Evolutionary conservation across 768 basidiomycete genomes (phyloP).

Genomic region (Tephrocybe sp.): DNA sequence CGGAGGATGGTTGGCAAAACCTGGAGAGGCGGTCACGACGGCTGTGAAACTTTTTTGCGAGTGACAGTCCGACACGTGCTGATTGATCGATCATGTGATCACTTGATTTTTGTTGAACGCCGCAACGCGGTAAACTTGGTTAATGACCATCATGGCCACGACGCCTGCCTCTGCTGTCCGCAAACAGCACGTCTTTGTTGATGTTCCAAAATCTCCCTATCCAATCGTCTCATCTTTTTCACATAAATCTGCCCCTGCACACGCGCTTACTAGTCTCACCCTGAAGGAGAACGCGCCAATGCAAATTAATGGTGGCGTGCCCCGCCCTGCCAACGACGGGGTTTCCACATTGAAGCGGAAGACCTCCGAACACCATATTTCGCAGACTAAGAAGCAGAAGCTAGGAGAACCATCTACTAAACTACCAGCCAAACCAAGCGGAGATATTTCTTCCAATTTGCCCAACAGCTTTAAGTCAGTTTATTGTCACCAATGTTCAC

Average conservation of each 20-base stretch:
- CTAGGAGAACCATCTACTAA: slow-evolving; percentile 15
- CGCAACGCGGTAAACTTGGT: slow-evolving; percentile 25
- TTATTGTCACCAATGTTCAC: slow-evolving; percentile 73
- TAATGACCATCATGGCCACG: slow-evolving; percentile 28
- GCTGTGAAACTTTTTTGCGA: slow-evolving; percentile 31
- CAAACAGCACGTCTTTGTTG: slow-evolving; percentile 51
- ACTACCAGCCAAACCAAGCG: slow-evolving; percentile 12
- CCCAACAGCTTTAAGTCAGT: slow-evolving; percentile 43
- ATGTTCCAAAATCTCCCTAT: slow-evolving; percentile 53
- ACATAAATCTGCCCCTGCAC: slow-evolving; percentile 2
- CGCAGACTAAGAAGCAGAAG: slow-evolving; percentile 32
- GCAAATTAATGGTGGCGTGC: slow-evolving; percentile 22
- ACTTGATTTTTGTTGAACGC: too few species aligned
- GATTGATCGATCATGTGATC: slow-evolving; percentile 30
- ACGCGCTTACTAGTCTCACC: slow-evolving; percentile 17
- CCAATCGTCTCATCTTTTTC: slow-evolving; percentile 19
- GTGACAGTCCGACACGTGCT: neutral
- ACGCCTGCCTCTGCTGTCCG: slow-evolving; percentile 23
- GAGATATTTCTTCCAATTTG: slow-evolving; percentile 29
- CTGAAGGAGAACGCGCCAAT: slow-evolving; percentile 49
- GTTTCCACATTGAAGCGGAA: slow-evolving; percentile 47
- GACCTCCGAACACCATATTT: slow-evolving; percentile 32
- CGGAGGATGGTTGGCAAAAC: slow-evolving; percentile 8
- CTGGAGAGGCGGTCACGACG: slow-evolving; percentile 9
- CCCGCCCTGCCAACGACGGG: slow-evolving; percentile 17